Percentiles rank a stretch among this genome's conserved stretches.
These are phyloP conservation scores for Aspergillus heteromorphus DNA, from an alignment of 495 filamentous ascomycete genomes.

Conservation along the genomic window DNA sequence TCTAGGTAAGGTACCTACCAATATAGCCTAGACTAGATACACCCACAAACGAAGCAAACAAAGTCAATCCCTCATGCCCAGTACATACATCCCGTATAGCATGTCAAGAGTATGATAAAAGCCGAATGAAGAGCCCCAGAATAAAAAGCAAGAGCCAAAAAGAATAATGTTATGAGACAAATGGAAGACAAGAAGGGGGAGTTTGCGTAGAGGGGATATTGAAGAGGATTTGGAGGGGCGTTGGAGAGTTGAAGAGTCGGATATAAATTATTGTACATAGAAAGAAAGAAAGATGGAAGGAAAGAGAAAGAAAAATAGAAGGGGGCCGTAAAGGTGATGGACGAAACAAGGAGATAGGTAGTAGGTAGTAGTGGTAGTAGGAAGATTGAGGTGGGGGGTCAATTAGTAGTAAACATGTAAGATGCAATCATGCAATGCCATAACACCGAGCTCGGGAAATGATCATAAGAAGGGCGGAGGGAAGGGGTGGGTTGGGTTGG, in stretches of 20 bases:
- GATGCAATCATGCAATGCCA: conserved; percentile 1
- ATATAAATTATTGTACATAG: conserved; percentile 10
- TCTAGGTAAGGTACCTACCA: neutral
- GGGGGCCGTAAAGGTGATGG: neutral
- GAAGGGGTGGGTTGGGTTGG: neutral
- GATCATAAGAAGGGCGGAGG: neutral
- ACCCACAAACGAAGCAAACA: neutral
- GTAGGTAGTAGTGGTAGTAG: too few relatives aligned
- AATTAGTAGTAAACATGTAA: neutral
- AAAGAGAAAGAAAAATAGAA: neutral
- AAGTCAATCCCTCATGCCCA: neutral
- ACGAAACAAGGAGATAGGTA: neutral
- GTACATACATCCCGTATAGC: neutral
- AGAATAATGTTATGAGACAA: neutral
- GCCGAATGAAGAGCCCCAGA: conserved; percentile 5
- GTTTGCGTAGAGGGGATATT: neutral
- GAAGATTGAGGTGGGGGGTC: neutral
- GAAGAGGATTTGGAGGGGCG: neutral
- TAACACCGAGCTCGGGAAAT: neutral
- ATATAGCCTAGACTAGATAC: neutral
- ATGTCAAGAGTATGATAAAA: conserved; percentile 1
- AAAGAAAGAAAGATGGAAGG: conserved; percentile 4
- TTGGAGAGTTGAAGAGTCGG: neutral
- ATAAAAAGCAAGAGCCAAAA: neutral
- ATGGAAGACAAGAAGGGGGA: neutral